phyloP scores from a whole-genome alignment of 1,139 yeast species.

The Nakaseomyces glabratus region DNA sequence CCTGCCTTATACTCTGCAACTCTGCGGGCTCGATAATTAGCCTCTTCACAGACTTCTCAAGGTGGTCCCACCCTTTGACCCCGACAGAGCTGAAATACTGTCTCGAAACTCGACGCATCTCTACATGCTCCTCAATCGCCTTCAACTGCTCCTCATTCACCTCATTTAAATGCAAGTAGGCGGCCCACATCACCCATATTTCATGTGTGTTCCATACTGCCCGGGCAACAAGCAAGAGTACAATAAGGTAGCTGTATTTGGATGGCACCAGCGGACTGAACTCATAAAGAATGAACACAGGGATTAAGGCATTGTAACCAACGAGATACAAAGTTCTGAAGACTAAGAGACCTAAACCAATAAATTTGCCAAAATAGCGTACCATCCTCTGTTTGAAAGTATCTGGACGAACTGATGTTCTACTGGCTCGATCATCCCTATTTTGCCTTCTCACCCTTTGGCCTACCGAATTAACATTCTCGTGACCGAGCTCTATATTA shows the following conservation, averaged over 20 bases:
- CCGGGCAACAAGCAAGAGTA: conserved; percentile 14
- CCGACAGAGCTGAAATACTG: conserved; percentile 3
- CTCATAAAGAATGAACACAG: conserved; percentile 18
- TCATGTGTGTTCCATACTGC: conserved; percentile 20
- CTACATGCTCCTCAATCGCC: conserved; percentile 13
- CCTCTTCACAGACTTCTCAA: conserved; percentile 3
- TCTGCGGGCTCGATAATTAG: conserved; percentile 3
- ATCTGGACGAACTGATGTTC: background rate
- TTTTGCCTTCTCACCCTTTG: background rate
- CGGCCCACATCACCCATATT: conserved; percentile 24
- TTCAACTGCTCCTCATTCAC: conserved; percentile 13
- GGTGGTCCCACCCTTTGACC: background rate
- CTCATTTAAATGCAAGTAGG: conserved; percentile 14
- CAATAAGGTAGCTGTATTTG: conserved; percentile 14
- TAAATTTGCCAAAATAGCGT: conserved; percentile 6
- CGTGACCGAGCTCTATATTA: background rate
- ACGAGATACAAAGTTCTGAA: conserved; percentile 19
- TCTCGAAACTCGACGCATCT: conserved; percentile 6
- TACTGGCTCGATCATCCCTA: background rate
- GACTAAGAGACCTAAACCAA: conserved; percentile 1
- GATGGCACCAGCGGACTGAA: conserved; percentile 17
- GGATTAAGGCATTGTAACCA: conserved; percentile 19
- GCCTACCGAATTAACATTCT: background rate
- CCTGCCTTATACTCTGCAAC: conserved; percentile 1
- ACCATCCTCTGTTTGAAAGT: background rate